These are phyloP conservation scores for Tylopilus subfusipes DNA, from an alignment of 768 basidiomycete genomes.

Conservation along the genomic window DNA sequence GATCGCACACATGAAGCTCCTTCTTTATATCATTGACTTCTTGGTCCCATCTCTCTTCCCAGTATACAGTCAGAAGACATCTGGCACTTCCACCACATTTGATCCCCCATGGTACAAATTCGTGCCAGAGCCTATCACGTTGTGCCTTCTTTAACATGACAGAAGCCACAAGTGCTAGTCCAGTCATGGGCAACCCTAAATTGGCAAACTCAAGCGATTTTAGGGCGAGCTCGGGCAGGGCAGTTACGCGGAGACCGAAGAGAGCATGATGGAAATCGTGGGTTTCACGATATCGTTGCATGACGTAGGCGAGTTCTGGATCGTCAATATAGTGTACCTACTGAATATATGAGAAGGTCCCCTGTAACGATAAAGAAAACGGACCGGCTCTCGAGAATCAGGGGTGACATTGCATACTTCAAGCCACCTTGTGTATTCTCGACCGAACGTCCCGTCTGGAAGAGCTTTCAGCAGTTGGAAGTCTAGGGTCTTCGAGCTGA, in stretches of 20 bases:
- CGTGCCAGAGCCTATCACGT: conserved; percentile 57
- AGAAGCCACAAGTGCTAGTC: conserved; percentile 62
- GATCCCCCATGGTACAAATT: conserved; percentile 93
- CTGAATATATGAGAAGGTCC: background rate
- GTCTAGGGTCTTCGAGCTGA: conserved; percentile 75
- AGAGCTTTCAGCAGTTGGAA: conserved; percentile 61
- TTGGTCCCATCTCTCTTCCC: conserved; percentile 93
- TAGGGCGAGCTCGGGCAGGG: conserved; percentile 88
- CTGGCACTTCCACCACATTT: conserved; percentile 71
- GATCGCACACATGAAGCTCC: conserved; percentile 83
- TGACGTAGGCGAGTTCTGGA: conserved; percentile 94
- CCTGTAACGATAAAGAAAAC: background rate
- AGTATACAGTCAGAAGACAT: conserved; percentile 86
- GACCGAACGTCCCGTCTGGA: conserved; percentile 79
- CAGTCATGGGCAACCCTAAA: conserved; percentile 84
- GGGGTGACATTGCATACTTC: conserved; percentile 85
- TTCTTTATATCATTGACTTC: conserved; percentile 76
- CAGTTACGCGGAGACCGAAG: conserved; percentile 81
- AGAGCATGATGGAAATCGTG: conserved; percentile 98
- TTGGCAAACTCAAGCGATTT: conserved; percentile 95
- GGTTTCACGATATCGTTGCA: conserved; percentile 97
- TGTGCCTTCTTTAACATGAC: conserved; percentile 36
- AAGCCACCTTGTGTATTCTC: conserved; percentile 87
- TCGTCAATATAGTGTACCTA: conserved; percentile 95
- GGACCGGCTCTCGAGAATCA: conserved; percentile 67